Percentiles rank a stretch among this genome's conserved stretches.
phyloP scores from a whole-genome alignment of 805 yeast genomes.

The Zygosaccharomyces bailii region DNA sequence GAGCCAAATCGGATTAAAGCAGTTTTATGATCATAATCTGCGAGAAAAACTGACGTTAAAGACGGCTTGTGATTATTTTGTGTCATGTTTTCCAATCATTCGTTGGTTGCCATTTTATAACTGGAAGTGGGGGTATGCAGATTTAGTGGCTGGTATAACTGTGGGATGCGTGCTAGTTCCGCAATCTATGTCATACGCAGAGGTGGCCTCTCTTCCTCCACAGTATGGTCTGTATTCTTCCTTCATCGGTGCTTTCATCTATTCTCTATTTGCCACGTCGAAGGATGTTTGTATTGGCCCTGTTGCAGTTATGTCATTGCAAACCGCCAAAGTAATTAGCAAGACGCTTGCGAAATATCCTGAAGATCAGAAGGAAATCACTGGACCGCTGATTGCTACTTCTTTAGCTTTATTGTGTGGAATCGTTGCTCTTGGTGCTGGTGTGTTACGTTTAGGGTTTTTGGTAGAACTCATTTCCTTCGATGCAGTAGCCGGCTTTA shows the following conservation, averaged over 20 bases:
- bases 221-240: conserved; percentile 90
- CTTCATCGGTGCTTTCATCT: conserved; percentile 84
- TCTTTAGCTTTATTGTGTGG: conserved; percentile 79
- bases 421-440: conserved; percentile 76
- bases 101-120: conserved; percentile 88
- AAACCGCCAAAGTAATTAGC: conserved; percentile 73
- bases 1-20: conserved; percentile 18
- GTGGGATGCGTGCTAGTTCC: conserved; percentile 93
- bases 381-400: conserved; percentile 76
- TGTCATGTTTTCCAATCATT: conserved; percentile 71
- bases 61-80: conserved; percentile 45
- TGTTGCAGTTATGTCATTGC: conserved; percentile 91
- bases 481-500: conserved; percentile 92
- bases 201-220: conserved; percentile 73
- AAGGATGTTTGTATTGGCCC: conserved; percentile 97
- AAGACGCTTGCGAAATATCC: conserved; percentile 54
- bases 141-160: conserved; percentile 86
- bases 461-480: conserved; percentile 82
- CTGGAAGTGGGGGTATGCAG: conserved; percentile 73
- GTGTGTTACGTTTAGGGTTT: conserved; percentile 80
- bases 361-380: conserved; percentile 33
- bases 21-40: conserved; percentile 23
- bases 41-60: conserved; percentile 31
- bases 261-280: conserved; percentile 89
- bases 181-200: conserved; percentile 94